Conservation (phyloP, 2,329 filamentous ascomycete genomes). For the Peltaster fructicola region DNA sequence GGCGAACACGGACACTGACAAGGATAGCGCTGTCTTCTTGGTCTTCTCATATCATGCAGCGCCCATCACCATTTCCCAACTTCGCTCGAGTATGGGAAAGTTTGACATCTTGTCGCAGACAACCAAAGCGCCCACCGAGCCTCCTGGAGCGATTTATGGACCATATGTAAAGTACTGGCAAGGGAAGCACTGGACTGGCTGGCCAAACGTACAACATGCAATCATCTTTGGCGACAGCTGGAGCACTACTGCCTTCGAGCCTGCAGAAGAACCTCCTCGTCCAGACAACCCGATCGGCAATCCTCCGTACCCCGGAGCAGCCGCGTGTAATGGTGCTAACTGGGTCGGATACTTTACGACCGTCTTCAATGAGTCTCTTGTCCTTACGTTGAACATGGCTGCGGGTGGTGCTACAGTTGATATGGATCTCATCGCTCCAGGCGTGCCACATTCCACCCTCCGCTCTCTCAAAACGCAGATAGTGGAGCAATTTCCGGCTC, state of each 20-base stretch:
- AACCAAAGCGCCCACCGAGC: no score
- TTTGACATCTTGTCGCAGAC: no score
- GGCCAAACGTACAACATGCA: no score
- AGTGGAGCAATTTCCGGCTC: slow-evolving; percentile 23
- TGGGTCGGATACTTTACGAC: slow-evolving; percentile 36
- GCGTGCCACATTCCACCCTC: slow-evolving; percentile 29
- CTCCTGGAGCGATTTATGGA: no score
- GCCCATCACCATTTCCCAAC: no score
- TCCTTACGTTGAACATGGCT: slow-evolving; percentile 36
- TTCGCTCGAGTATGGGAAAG: no score
- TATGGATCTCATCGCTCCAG: slow-evolving; percentile 33
- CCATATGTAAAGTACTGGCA: no score
- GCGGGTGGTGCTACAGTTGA: slow-evolving; percentile 29
- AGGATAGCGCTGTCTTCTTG: no score
- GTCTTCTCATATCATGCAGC: no score
- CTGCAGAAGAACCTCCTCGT: slow-evolving; percentile 33
- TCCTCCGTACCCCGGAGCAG: slow-evolving; percentile 30
- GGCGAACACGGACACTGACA: no score
- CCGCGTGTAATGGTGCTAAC: slow-evolving; percentile 29
- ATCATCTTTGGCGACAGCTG: slow-evolving; percentile 36
- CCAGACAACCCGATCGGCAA: slow-evolving; percentile 42
- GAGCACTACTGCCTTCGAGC: slow-evolving; percentile 41
- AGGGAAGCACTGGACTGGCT: no score
- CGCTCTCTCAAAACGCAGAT: slow-evolving; percentile 36
- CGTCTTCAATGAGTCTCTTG: slow-evolving; percentile 25